Base-by-base conservation (phyloP, 140 eudicot species). In the Stevia rebaudiana region DNA sequence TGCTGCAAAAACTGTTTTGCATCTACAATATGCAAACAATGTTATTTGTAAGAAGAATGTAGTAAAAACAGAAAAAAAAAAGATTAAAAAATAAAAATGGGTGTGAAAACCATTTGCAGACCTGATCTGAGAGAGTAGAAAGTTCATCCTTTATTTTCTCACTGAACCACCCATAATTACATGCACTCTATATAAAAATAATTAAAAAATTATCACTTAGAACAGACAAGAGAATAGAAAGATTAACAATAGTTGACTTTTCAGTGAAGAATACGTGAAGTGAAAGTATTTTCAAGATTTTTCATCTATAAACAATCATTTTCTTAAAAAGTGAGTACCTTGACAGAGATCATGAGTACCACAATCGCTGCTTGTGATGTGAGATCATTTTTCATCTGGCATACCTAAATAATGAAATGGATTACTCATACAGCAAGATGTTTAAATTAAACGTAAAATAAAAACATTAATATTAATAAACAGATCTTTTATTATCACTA, bases 281-380 rank as follows among this genome's bases (percentile, higher is more conserved):
- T 4, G 24, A 44, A 3, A 11, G 50, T 6, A 24, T 28, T 54
- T 23, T 54, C 30, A 17, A 60, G 11, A 24, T 28, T 25, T 25
- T 54, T 54, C 61, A 54, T 54, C 35, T 54, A 28, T 54, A 54
- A 54, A 54, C 22, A 36, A 25, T 54, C 40, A 39, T 10, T 24
- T 5, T 56, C 10, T 31, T 31, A 30, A 21, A 56, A 31, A 30
- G 41, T 40, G 41, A 37, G 69, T 89, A 90, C 97, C 95, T 90
- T 90, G 23, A 90, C 81, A 24, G 97, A 86, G 46, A 90, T 82
- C 90, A 90, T 78, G 61, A 90, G 87, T 56, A 84, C 90, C 95
- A 90, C 81, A 48, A 81, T 60, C 43, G 88, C 84, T 37, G 97
- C 94, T 74, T 67, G 95, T 64, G 74, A 63, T 28, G 56, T n/a